Evolutionary conservation across 352 stramenopile genomes (phyloP), one percentile per base, ranked within the genome.

Genomic region (Phytopythium cucurbitacearum): DNA sequence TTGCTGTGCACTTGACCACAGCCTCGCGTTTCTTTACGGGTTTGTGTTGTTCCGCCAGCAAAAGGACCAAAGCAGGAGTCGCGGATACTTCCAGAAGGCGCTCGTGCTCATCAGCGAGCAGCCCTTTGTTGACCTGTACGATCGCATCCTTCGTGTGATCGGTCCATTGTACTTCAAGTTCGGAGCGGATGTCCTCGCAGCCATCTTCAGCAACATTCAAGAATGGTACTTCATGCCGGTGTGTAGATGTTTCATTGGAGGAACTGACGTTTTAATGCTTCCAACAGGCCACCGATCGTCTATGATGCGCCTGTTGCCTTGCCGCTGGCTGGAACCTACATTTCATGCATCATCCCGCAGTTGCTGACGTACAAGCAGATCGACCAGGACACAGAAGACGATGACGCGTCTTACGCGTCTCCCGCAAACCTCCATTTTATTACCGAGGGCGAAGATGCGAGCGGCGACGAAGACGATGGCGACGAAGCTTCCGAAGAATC

Each of bases 11-110:
- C 3, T 56, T 46, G 56, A n/a, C 51, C 55, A 60, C 46, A 71
- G 62, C 15, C 41, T 36, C 34, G 49, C 60, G 34, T 91, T 90
- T 40, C 58, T 91, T 4, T 93, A 87, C 50, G 83, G 84, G 11
- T 94, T 92, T 52, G 84, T 93, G 58, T 71, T 96, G 33, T 96
- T 94, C 48, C 78, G 84, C 1, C 84, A 94, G 51, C 77, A 85
- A 48, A 87, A 86, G 46, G 86, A 94, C 58, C 64, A 72, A 38
- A 77, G 64, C 15, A 70, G 68, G 4, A 85, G 57, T 15, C 78
- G 86, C 28, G 84, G 84, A 7, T 96, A 94, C 68, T 84, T 91
- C 48, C 86, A 96, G 44, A 88, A 89, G 46, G 73, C 86, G 21
- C 58, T 96, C n/a, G 80, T 96, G n/a, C 50, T 93, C 6, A 65